These are phyloP conservation scores for Acrocalymma vagum DNA, from an alignment of 2,329 filamentous ascomycete species.

Conservation along the genomic window DNA sequence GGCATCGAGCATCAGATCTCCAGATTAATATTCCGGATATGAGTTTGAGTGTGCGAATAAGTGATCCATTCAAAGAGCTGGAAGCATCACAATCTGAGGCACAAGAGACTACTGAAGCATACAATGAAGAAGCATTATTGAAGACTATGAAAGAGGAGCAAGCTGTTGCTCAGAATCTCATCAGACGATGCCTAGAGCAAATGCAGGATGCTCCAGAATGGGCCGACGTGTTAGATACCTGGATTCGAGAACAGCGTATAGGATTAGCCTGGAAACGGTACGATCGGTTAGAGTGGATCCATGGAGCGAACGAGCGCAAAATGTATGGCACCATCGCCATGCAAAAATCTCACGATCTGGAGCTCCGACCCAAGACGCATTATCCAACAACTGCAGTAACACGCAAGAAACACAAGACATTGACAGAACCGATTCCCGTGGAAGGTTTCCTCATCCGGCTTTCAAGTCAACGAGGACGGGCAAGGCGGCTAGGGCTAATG, in stretches of 20 bases:
- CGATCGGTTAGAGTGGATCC: conserved; percentile 73
- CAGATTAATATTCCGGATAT: conserved; percentile 71
- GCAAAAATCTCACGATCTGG: conserved; percentile 71
- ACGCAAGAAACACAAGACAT: conserved; percentile 47
- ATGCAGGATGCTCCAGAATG: conserved; percentile 66
- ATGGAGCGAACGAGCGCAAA: conserved; percentile 70
- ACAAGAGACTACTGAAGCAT: conserved; percentile 53
- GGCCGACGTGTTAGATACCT: conserved; percentile 66
- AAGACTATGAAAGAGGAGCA: conserved; percentile 60
- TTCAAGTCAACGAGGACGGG: conserved; percentile 68
- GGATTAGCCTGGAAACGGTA: conserved; percentile 75
- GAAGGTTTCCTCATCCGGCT: conserved; percentile 73
- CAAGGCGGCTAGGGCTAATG: conserved; percentile 66
- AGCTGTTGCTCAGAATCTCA: conserved; percentile 64
- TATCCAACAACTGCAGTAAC: conserved; percentile 63
- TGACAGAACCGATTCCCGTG: conserved; percentile 68
- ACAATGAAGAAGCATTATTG: conserved; percentile 55
- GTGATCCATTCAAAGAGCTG: conserved; percentile 66
- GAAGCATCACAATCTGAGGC: conserved; percentile 54
- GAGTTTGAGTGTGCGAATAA: conserved; percentile 65
- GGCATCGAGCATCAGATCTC: conserved; percentile 63
- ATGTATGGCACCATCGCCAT: conserved; percentile 76
- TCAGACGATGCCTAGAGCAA: conserved; percentile 67
- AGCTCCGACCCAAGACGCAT: conserved; percentile 71
- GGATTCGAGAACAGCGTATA: conserved; percentile 66